Base-by-base conservation (phyloP, 805 yeast genomes). In the Yamadazyma philogaea region DNA sequence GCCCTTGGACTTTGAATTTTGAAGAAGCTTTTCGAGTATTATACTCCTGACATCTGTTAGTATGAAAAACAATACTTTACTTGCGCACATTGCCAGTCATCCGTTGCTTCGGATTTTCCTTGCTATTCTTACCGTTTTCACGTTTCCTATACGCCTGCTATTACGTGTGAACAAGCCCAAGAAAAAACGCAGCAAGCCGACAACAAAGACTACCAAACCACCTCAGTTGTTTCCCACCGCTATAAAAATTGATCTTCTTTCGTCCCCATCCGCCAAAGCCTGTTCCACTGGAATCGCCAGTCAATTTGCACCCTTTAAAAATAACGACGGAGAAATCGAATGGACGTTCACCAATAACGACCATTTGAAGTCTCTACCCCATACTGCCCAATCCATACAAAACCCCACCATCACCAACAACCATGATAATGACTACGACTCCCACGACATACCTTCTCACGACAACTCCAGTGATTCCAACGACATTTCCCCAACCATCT, bases 211-310 rank as follows among this genome's bases (percentile, higher is more conserved):
- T 6, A 26, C n/a, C 19, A 10, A 24, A 14, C 16, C 32, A 16
- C 18, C 24, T 7, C n/a, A 28, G 4, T 42, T 42, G 22, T 42
- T 42, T 16, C 45, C 45, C 3, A 10, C 14, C 17, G 22, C 44
- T 5, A 42, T 42, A 17, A 36, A 31, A 14, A 19, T 36, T 27
- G 30, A 36, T 3, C 18, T 28, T 12, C 30, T 40, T 11, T 4
- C 16, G 2, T 21, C 30, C 7, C 16, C 22, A 4, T 38, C 46
- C 4, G 24, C 60, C 3, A 54, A 57, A 31, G 63, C 68, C 30
- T 79, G 84, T 54, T 74, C 83, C 20, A 77, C 82, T 8, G 68
- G 71, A 14, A 52, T 65, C 38, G 66, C 77, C 28, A 65, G 81
- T 2, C 65, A 75, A 40, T 63, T 77, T 34, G 58, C 76, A n/a